Conservation (phyloP, 352 stramenopile species). For the Pelagophyceae sp. region DNA sequence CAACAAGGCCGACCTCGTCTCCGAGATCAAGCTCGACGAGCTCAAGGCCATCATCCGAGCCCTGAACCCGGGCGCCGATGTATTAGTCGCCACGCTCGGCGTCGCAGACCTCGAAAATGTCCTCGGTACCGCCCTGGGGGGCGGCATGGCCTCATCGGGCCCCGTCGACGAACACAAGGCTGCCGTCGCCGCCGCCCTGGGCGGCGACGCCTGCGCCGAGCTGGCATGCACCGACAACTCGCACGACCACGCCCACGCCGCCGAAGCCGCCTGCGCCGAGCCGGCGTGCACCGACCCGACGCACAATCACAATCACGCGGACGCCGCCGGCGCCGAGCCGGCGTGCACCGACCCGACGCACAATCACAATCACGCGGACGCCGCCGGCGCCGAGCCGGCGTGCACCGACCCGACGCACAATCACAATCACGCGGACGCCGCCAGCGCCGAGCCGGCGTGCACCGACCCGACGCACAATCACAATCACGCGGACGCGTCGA, state of each 20-base stretch:
- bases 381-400: constrained; percentile 29
- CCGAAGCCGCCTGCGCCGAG: constrained; percentile 25
- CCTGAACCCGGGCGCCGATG: constrained; percentile 48
- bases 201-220: constrained; percentile 35
- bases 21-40: constrained; percentile 36
- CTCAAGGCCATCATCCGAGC: constrained; percentile 37
- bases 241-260: constrained; percentile 41
- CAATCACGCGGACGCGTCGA: background rate
- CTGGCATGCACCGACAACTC: constrained; percentile 32
- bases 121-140: constrained; percentile 39
- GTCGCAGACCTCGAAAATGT: constrained; percentile 41
- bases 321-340: constrained; percentile 31
- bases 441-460: constrained; percentile 32
- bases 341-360: constrained; percentile 29
- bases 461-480: constrained; percentile 27
- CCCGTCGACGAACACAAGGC: constrained; percentile 56
- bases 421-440: constrained; percentile 38
- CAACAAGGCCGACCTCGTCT: constrained; percentile 63
- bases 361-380: constrained; percentile 21
- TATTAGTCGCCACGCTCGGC: constrained; percentile 46
- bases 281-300: constrained; percentile 29
- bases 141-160: constrained; percentile 41
- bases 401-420: constrained; percentile 33
- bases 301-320: constrained; percentile 39
- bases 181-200: constrained; percentile 39